phyloP scores from a whole-genome alignment of 192 early-diverging fungal species.

The Podila epicladia region DNA sequence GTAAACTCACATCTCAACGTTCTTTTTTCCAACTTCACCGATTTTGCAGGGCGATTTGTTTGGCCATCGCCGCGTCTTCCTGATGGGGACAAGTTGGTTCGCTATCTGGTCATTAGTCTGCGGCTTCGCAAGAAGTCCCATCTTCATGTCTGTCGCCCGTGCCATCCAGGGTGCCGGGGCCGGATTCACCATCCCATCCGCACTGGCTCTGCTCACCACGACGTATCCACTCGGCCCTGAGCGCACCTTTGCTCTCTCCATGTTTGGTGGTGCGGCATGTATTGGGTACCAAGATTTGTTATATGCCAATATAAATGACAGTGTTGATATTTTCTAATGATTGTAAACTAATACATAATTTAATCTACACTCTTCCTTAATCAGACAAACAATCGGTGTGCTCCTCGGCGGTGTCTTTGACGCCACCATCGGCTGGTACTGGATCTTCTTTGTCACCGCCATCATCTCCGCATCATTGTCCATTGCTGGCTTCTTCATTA shows the following conservation, averaged over 20 bases:
- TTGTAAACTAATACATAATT: too few species aligned
- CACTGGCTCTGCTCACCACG: conserved; percentile 39
- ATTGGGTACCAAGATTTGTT: conserved; percentile 12
- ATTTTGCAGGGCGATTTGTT: conserved; percentile 35
- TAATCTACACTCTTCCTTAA: neutral
- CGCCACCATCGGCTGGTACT: conserved; percentile 50
- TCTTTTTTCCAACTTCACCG: too few species aligned
- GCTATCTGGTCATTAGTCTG: conserved; percentile 42
- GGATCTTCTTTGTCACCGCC: conserved; percentile 53
- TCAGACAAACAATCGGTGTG: conserved; percentile 37
- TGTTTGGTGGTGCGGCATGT: conserved; percentile 42
- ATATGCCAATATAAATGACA: neutral
- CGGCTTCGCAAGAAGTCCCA: conserved; percentile 42
- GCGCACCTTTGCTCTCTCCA: conserved; percentile 35
- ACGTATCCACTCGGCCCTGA: conserved; percentile 38
- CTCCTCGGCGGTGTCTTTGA: conserved; percentile 49
- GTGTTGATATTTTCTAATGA: too few species aligned
- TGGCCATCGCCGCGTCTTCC: conserved; percentile 48
- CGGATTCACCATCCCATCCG: conserved; percentile 48
- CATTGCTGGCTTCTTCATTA: conserved; percentile 35
- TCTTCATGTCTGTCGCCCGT: conserved; percentile 50
- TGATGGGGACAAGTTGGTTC: conserved; percentile 41
- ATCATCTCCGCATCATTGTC: conserved; percentile 33
- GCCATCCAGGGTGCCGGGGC: conserved; percentile 47
- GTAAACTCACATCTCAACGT: too few species aligned